Base-by-base conservation (phyloP, 2,329 filamentous ascomycete species). In the Xylariales sp. region DNA sequence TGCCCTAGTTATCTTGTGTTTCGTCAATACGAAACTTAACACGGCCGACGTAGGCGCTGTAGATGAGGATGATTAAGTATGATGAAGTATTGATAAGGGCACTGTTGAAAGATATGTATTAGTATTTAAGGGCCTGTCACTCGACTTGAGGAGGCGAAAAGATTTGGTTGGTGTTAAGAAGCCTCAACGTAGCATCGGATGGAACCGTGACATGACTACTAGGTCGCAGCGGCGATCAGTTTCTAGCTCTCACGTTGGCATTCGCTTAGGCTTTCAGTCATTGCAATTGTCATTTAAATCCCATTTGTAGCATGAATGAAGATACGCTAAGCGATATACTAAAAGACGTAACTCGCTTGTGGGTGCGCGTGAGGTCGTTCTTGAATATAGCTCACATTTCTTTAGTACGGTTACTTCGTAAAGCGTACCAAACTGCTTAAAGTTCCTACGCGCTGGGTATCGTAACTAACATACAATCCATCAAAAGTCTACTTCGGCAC, bases 401-500 rank as follows among this genome's bases (percentile, higher is more conserved):
- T 9, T 32, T 9, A 30, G 14, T 16, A 32, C 5, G 6, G 50
- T n/a, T 10, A 16, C 16, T 36, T 53, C 8, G 6, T 16, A 14
- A 28, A 18, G 28, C 28, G 28, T 28, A 50, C 48, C 5, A 50
- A 28, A 8, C 7, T 32, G 1, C 1, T 50, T 12, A 32, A 50
- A 32, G 3, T 28, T 16, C 32, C 10, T 14, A 8, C 48, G 14
- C 5, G 3, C 30, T 7, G 32, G 14, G 30, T 12, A 5, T 7
- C 5, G 30, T 36, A 14, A 3, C 7, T 8, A 53, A 18, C 12
- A 18, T 7, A 53, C 14, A n/a, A 53, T 12, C 16, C n/a, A 41
- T 41, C 16, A 14, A 57, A 36, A 14, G 10, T 23, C 62, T 67
- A 73, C 41, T 65, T 72, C 30, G 59, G 62, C 4, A 52, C 58